Evolutionary conservation across 495 filamentous ascomycete genomes (phyloP).

Genomic region (Evansstolkia leycettana): DNA sequence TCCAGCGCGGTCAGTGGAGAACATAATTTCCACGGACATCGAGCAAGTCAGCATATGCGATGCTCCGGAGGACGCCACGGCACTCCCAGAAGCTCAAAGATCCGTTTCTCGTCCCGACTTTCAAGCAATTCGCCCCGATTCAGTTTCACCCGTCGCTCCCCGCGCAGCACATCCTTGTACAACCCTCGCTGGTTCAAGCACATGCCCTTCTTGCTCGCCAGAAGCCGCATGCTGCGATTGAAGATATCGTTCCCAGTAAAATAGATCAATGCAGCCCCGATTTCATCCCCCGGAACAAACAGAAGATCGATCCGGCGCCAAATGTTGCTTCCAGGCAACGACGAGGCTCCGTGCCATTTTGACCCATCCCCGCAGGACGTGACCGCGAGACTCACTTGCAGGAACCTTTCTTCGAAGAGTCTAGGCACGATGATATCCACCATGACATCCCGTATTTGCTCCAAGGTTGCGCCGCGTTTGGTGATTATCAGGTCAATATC

Average conservation of each 20-base stretch:
- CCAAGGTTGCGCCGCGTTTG: conserved; percentile 43
- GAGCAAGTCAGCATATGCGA: conserved; percentile 52
- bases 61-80: conserved; percentile 78
- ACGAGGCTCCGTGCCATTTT: conserved; percentile 86
- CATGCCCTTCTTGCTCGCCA: conserved; percentile 78
- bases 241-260: conserved; percentile 97
- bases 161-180: conserved; percentile 62
- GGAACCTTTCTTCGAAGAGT: conserved; percentile 50
- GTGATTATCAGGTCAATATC: conserved; percentile 88
- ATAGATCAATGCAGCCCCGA: conserved; percentile 85
- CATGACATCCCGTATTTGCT: conserved; percentile 51
- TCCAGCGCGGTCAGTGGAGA: too few species aligned
- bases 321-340: conserved; percentile 38
- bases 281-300: conserved; percentile 66
- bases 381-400: conserved; percentile 40
- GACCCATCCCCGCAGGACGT: conserved; percentile 35
- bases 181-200: conserved; percentile 76
- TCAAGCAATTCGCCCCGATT: conserved; percentile 67
- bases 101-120: conserved; percentile 64
- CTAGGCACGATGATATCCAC: conserved; percentile 48
- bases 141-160: conserved; percentile 43
- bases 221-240: conserved; percentile 74
- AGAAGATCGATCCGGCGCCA: conserved; percentile 86
- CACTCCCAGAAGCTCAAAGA: conserved; percentile 78
- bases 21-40: not conserved